Base-by-base conservation (phyloP, 192 early-diverging fungal species). In the Coemansia sp. region DNA sequence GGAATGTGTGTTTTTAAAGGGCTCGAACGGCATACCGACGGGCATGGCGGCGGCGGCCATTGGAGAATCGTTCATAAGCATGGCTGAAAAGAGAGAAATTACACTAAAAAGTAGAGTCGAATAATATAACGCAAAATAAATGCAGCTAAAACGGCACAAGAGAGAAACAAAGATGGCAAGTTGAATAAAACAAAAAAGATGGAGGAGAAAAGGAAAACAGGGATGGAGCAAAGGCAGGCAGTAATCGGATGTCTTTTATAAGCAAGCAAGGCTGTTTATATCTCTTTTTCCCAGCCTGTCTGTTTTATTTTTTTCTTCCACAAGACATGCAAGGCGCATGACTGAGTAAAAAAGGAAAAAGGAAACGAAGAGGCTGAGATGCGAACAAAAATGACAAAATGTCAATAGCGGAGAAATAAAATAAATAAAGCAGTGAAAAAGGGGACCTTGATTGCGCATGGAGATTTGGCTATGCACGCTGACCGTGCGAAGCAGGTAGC, bases 21-120 rank as follows among this genome's bases (percentile, higher is more conserved):
- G 72, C 65, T 70, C 77, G 62, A 80, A 74, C 2, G 77, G 72
- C 57, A 80, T 38, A 4, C 72, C 72, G 25, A 60, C 38, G 4
- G 59, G 59, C 33, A 66, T 16, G 22, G 38, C n/a, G 7, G 63
- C 61, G 7, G 63, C 61, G n/a, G 76, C 56, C 34, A 73, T 61
- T 1, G 61, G 56, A 16, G 65, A 68, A 40, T 67, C 61, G 66
- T 80, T 70, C 72, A 73, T 80, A 49, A 80, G 57, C 77, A 80
- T 80, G 10, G 55, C 63, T 25, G 16, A 38, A 18, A 45, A 17
- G 25, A 56, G 30, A 48, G 50, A 16, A 29, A 28, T 2, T 25
- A 40, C 45, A 31, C 14, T 58, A 49, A 56, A 48, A 42, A 40
- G 18, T n/a, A n/a, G n/a, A n/a, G n/a, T n/a, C n/a, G n/a, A n/a